Evolutionary conservation across 225 moss, liverwort and hornwort species (phyloP).

Genomic region (Pseudoscleropodium purum): DNA sequence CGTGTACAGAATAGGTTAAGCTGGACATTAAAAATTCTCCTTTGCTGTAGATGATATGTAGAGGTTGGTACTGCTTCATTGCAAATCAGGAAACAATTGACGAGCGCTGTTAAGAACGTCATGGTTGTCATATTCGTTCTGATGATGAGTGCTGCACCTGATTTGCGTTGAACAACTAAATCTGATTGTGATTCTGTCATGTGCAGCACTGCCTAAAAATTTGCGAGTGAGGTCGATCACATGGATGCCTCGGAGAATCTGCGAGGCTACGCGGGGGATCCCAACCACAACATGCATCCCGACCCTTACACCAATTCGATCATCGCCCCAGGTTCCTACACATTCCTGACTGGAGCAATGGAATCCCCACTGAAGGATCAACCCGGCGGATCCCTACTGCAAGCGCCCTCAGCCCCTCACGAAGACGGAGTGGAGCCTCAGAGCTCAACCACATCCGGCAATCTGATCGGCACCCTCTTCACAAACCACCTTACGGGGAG

Average conservation of each 20-base stretch:
- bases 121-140: not conserved
- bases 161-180: not conserved
- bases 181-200: not conserved
- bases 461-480: slow-evolving; percentile 31
- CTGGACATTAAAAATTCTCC: not conserved
- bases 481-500: slow-evolving; percentile 21
- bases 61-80: not conserved
- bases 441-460: not conserved
- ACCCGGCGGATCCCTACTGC: not conserved
- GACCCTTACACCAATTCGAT: slow-evolving; percentile 26
- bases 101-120: not conserved
- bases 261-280: slow-evolving; percentile 6
- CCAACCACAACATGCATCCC: slow-evolving; percentile 13
- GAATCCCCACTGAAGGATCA: slow-evolving; percentile 20
- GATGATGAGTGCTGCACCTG: not conserved
- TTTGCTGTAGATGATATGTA: not conserved
- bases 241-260: slow-evolving; percentile 27
- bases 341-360: slow-evolving; percentile 25
- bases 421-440: slow-evolving; percentile 6
- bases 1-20: not conserved
- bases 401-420: not conserved
- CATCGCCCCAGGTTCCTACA: slow-evolving; percentile 34
- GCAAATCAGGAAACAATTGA: not conserved
- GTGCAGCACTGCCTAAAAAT: not conserved
- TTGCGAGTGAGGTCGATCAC: not conserved